These are phyloP conservation scores for Chlorella variabilis DNA, from an alignment of 163 green algal genomes.

Conservation along the genomic window DNA sequence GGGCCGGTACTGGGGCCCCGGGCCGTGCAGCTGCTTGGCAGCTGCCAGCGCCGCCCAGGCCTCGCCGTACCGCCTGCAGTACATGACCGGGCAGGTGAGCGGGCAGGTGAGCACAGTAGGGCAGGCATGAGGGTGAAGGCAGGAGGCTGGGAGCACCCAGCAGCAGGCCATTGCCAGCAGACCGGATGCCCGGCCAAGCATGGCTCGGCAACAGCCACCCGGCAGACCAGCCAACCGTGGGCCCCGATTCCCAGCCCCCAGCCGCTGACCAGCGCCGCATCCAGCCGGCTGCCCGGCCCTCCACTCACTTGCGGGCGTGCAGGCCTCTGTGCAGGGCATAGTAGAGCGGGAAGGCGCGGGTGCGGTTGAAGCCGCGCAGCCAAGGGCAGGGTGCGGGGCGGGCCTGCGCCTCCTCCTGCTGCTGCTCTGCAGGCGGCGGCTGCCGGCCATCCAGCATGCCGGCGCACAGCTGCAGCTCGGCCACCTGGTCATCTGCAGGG, in stretches of 20 bases:
- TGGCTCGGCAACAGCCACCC: too few relatives aligned
- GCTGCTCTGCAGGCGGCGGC: background rate
- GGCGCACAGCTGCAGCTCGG: background rate
- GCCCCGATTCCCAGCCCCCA: too few relatives aligned
- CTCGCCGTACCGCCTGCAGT: constrained; percentile 5
- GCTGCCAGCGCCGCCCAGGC: constrained; percentile 4
- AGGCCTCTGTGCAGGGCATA: constrained; percentile 4
- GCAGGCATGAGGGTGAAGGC: background rate
- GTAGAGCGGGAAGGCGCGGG: background rate
- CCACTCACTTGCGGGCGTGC: background rate
- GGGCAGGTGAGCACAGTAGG: background rate
- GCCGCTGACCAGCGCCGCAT: too few relatives aligned
- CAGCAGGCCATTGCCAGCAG: too few relatives aligned
- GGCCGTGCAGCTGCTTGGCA: background rate
- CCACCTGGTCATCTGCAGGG: background rate
- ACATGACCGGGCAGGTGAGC: background rate
- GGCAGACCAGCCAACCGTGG: too few relatives aligned
- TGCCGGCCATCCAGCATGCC: background rate
- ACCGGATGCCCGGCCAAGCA: too few relatives aligned
- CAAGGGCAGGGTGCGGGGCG: background rate
- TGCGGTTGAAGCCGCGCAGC: background rate
- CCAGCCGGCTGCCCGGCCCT: too few relatives aligned
- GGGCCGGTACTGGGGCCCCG: background rate
- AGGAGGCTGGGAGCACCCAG: too few relatives aligned
- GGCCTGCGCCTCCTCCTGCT: background rate